phyloP scores from a whole-genome alignment of 139 green algal species.

The Chlamydomonas schloesseri region DNA sequence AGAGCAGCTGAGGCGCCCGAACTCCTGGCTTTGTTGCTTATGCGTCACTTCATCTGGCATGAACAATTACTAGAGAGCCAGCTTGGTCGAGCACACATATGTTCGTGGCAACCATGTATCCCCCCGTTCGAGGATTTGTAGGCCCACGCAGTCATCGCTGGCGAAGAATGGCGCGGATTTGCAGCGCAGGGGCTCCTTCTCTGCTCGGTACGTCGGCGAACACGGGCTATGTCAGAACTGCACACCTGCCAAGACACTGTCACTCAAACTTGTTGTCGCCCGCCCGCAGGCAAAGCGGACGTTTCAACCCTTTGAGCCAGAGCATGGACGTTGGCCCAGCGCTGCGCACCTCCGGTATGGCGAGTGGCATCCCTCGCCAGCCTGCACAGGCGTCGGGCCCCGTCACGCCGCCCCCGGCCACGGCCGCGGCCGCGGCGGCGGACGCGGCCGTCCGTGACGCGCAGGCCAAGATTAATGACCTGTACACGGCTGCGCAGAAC shows the following conservation, averaged over 20 bases:
- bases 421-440: not conserved
- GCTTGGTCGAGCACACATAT: too few relatives aligned
- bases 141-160: constrained; percentile 19
- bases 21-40: too few relatives aligned
- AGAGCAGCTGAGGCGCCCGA: too few relatives aligned
- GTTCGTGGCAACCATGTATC: too few relatives aligned
- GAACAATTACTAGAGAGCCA: too few relatives aligned
- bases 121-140: not conserved
- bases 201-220: constrained; percentile 11
- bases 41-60: too few relatives aligned
- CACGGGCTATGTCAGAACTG: too few relatives aligned
- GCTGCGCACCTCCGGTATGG: not conserved
- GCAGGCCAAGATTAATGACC: not conserved
- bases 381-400: too few relatives aligned
- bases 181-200: not conserved
- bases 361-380: constrained; percentile 8
- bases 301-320: not conserved
- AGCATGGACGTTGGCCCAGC: constrained; percentile 1
- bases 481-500: not conserved
- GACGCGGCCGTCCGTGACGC: not conserved
- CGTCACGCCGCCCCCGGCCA: not conserved
- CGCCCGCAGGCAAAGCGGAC: not conserved
- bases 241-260: too few relatives aligned
- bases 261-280: not conserved
- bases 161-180: not conserved